Conservation (phyloP, 164 flowering plant genomes). For the Cinnamomum chago region DNA sequence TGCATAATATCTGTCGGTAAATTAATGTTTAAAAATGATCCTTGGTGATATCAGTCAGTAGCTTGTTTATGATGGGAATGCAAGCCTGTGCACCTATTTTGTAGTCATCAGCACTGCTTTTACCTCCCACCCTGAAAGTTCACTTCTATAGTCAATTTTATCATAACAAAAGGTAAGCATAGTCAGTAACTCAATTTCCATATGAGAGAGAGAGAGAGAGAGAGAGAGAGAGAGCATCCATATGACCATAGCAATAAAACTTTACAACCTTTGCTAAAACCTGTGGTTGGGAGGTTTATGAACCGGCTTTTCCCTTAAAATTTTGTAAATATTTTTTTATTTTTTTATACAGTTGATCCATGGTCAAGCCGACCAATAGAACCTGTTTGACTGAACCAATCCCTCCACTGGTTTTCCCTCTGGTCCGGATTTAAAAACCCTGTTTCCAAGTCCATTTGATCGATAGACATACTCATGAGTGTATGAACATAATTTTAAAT, state of each 20-base stretch:
- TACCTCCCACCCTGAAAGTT: constrained; percentile 52
- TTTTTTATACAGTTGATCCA: too few species aligned
- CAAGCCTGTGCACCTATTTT: constrained; percentile 79
- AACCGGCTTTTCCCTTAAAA: too few species aligned
- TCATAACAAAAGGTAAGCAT: neutral
- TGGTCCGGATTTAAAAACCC: too few species aligned
- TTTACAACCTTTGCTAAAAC: neutral
- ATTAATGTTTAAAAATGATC: constrained; percentile 73
- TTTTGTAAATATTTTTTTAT: too few species aligned
- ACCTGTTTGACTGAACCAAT: too few species aligned
- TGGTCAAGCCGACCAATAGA: too few species aligned
- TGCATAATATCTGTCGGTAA: constrained; percentile 37
- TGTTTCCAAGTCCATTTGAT: neutral
- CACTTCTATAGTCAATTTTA: neutral
- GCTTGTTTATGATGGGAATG: constrained; percentile 62
- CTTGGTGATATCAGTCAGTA: constrained; percentile 47
- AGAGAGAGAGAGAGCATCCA: neutral
- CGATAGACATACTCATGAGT: neutral
- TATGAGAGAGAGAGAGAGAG: too few species aligned
- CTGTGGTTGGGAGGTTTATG: neutral
- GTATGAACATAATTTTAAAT: too few species aligned
- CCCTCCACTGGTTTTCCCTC: too few species aligned
- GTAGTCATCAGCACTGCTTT: constrained; percentile 58
- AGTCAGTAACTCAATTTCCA: too few species aligned
- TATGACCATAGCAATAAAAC: neutral